Percentiles rank a stretch among this genome's conserved stretches.
Evolutionary conservation across 495 filamentous ascomycete genomes (phyloP).

Genomic region (Glarea lozoyensis): DNA sequence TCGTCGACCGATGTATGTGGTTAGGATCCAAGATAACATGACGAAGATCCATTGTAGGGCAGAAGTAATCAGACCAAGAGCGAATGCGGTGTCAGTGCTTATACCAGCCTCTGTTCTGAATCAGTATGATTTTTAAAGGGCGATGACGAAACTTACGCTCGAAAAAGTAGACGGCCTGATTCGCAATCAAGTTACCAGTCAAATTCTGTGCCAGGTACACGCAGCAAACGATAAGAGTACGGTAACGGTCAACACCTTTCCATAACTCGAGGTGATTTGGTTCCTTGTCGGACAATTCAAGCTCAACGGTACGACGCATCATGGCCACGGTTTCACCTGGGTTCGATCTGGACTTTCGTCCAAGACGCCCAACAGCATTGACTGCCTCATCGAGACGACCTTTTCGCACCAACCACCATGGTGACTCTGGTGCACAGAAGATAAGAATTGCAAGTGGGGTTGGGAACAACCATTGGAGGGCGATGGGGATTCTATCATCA

Average conservation of each 20-base stretch:
- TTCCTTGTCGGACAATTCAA: slow-evolving; percentile 49
- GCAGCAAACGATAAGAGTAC: slow-evolving; percentile 60
- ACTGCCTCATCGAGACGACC: slow-evolving; percentile 41
- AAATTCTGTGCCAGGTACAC: slow-evolving; percentile 67
- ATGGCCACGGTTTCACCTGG: slow-evolving; percentile 34
- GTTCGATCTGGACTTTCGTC: slow-evolving; percentile 35
- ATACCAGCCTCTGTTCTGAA: slow-evolving; percentile 12
- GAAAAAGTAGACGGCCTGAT: slow-evolving; percentile 20
- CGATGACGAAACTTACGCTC: slow-evolving; percentile 49
- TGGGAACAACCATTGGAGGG: slow-evolving; percentile 49
- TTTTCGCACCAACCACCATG: slow-evolving; percentile 48
- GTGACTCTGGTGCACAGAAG: slow-evolving; percentile 36
- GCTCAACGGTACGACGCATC: slow-evolving; percentile 49
- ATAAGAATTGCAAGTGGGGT: slow-evolving; percentile 31
- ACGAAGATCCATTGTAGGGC: slow-evolving; percentile 3
- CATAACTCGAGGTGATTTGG: slow-evolving; percentile 57
- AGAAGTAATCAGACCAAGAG: slow-evolving; percentile 3
- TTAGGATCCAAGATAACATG: slow-evolving; percentile 5
- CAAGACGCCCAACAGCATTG: slow-evolving; percentile 30
- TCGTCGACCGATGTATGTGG: not conserved
- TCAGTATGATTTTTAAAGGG: slow-evolving; percentile 39
- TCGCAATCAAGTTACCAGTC: slow-evolving; percentile 35
- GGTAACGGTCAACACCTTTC: slow-evolving; percentile 52
- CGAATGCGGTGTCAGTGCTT: slow-evolving; percentile 4
- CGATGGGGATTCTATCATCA: slow-evolving; percentile 49